Evolutionary conservation across 768 basidiomycete species (phyloP), one percentile per base, ranked within the genome.

Genomic region (Calocybe gangraenosa): DNA sequence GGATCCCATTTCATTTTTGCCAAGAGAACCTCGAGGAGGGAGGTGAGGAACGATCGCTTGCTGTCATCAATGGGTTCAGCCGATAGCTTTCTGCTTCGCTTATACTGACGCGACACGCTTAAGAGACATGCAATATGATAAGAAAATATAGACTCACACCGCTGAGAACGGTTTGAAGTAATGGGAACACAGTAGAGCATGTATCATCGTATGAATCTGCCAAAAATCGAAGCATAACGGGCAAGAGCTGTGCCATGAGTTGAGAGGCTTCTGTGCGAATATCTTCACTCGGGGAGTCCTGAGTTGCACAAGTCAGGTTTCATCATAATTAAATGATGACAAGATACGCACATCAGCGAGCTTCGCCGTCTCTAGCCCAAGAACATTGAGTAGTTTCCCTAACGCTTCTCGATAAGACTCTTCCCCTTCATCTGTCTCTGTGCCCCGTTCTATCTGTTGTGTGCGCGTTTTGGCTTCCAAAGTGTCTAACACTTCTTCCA

Each of bases 171-270:
- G 78, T 75, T 50, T 84, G 80, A 11, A 96, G 68, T 44, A 96
- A 68, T 2, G 89, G 82, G 57, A 93, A 90, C 32, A 97, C 75
- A 6, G 93, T 86, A 17, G 81, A 80, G 51, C 84, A 84, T 5
- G 91, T 93, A 56, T 95, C 93, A 50, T 94, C 90, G 52, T 90
- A 89, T 20, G 84, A 75, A 58, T 98, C 96, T 7, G 84, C 85
- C 68, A 98, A 73, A 69, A 97, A 93, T 13, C 81, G 84, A 9
- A 99, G 73, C 70, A 92, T 76, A 28, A 92, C 73, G 1, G 93
- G 91, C 14, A 93, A 74, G 34, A 84, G 66, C 55, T 87, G 80
- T 28, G 72, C 67, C 42, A 92, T 70, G 57, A 88, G 67, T 20
- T 63, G 65, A 7, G 74, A 72, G 1, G 88, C 87, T 61, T 91